These are phyloP conservation scores for Cardiospermum halicacabum DNA, from an alignment of 345 rosid species.

Conservation along the genomic window DNA sequence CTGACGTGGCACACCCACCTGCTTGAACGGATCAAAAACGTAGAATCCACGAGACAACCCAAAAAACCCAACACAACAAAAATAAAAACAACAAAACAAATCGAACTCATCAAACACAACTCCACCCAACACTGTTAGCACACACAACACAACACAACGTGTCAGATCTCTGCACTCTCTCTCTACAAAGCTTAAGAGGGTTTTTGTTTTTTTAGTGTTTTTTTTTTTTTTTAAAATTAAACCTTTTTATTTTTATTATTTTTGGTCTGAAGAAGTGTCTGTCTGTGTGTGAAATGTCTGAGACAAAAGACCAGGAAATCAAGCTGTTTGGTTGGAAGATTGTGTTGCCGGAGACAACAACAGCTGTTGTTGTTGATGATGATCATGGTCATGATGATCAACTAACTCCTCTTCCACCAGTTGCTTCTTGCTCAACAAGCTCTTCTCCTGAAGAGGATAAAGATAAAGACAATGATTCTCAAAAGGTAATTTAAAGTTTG, in stretches of 20 bases:
- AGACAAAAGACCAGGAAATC: constrained; percentile 73
- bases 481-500: constrained; percentile 22
- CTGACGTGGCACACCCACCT: constrained; percentile 49
- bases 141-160: constrained; percentile 11
- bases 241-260: too few species aligned
- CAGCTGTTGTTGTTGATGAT: constrained; percentile 6
- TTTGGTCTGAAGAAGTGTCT: not conserved
- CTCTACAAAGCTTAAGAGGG: not conserved
- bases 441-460: constrained; percentile 29
- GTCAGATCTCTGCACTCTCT: constrained; percentile 28
- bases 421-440: constrained; percentile 27
- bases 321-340: constrained; percentile 89
- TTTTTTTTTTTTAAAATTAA: constrained; percentile 26
- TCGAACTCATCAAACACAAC: not conserved
- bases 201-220: constrained; percentile 20
- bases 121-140: constrained; percentile 4
- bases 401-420: too few species aligned
- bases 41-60: constrained; percentile 27
- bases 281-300: constrained; percentile 50
- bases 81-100: constrained; percentile 10
- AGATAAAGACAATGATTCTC: constrained; percentile 22
- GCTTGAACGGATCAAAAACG: constrained; percentile 47
- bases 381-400: constrained; percentile 32
- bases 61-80: constrained; percentile 15
- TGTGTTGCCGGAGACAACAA: constrained; percentile 45